Conservation (phyloP, 2,329 filamentous ascomycete species). For the Colletotrichum tabaci region DNA sequence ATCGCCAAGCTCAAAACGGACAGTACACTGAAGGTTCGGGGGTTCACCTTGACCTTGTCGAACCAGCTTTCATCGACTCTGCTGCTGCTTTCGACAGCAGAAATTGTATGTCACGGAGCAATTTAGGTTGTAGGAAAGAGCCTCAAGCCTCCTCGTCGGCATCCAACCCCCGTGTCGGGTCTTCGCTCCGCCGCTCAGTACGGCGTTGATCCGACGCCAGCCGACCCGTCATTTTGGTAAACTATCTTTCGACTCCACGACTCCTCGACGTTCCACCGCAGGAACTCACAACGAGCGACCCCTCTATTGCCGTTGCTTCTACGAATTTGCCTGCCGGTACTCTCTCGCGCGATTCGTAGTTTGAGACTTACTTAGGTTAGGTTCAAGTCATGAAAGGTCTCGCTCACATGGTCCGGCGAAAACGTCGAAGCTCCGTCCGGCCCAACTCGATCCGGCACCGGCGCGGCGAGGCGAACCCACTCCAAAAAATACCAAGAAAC, state of each 20-base stretch:
- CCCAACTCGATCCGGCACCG: slow-evolving; percentile 28
- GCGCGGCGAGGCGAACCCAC: slow-evolving; percentile 10
- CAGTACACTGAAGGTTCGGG: background rate
- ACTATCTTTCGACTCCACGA: slow-evolving; percentile 32
- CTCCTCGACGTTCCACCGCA: slow-evolving; percentile 23
- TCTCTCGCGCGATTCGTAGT: slow-evolving; percentile 6
- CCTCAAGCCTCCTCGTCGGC: slow-evolving; percentile 1
- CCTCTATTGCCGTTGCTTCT: background rate
- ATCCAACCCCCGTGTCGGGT: slow-evolving; percentile 1
- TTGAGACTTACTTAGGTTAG: background rate
- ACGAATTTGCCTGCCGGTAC: slow-evolving; percentile 4
- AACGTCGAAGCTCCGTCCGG: slow-evolving; percentile 20
- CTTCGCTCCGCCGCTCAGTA: background rate
- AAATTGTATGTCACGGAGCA: background rate
- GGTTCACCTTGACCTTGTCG: background rate
- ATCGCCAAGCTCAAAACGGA: slow-evolving; percentile 5
- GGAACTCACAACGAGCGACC: slow-evolving; percentile 9
- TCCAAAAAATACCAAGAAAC: background rate
- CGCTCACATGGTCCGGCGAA: background rate
- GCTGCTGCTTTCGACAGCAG: background rate
- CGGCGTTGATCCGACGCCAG: slow-evolving; percentile 18
- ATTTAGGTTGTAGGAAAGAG: background rate
- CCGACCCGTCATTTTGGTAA: slow-evolving; percentile 32
- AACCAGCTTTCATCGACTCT: background rate
- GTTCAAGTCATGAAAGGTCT: slow-evolving; percentile 15